These are phyloP conservation scores for Ceratocystis cubensis DNA, from an alignment of 2,329 filamentous ascomycete species.

Conservation along the genomic window DNA sequence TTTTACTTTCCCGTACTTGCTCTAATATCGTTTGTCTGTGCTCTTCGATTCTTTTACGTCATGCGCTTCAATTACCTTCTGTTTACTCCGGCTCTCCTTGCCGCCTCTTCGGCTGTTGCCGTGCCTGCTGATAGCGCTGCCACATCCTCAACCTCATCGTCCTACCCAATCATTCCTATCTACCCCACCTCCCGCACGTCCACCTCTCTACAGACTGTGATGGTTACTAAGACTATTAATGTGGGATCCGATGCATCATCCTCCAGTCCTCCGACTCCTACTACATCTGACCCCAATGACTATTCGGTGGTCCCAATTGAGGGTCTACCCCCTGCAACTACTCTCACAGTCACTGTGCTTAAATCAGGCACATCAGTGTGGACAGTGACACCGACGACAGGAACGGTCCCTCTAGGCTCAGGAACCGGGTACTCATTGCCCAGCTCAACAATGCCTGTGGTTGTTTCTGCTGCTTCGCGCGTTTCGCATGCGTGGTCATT, in stretches of 20 bases:
- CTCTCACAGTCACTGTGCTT: conserved; percentile 17
- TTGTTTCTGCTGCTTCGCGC: conserved; percentile 22
- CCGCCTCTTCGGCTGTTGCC: conserved; percentile 9
- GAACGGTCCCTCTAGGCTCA: conserved; percentile 1
- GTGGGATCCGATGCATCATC: conserved; percentile 1
- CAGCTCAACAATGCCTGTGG: conserved; percentile 10
- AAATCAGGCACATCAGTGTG: conserved; percentile 17
- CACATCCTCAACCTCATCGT: conserved; percentile 2
- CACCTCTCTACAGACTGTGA: conserved; percentile 15
- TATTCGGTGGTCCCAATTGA: conserved; percentile 20
- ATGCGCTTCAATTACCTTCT: conserved; percentile 17
- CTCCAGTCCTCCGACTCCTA: conserved; percentile 3
- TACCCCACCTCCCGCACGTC: conserved; percentile 13
- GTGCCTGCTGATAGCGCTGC: background rate
- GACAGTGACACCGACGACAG: conserved; percentile 18
- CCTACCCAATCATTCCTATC: conserved; percentile 19
- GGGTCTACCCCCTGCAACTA: conserved; percentile 14
- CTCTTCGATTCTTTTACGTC: background rate
- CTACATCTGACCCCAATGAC: background rate
- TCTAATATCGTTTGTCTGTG: background rate
- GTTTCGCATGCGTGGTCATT: background rate
- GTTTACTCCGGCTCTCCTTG: conserved; percentile 5
- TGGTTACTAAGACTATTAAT: conserved; percentile 17
- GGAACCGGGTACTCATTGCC: conserved; percentile 13
- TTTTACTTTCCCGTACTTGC: too few species aligned